These are phyloP conservation scores for Lodderomyces orthopsilosis DNA, from an alignment of 1,139 yeast genomes.

Conservation along the genomic window DNA sequence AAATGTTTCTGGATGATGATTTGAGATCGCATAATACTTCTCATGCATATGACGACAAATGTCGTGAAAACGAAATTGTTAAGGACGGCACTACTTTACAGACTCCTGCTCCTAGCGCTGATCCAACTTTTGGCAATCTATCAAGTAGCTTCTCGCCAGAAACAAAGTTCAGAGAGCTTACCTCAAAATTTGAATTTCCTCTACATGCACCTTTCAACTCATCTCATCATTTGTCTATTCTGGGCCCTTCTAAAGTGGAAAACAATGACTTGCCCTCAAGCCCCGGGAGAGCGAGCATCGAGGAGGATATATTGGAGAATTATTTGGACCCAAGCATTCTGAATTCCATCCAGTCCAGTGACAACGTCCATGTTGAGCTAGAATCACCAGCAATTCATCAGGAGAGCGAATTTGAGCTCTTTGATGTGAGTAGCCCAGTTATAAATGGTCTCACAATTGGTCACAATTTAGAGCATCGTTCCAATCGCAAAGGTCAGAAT, in stretches of 20 bases:
- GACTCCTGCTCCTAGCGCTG: neutral
- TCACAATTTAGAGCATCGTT: constrained; percentile 23
- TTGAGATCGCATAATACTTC: neutral
- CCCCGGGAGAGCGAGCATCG: constrained; percentile 13
- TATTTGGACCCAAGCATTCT: constrained; percentile 21
- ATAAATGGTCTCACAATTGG: constrained; percentile 41
- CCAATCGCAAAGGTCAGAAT: constrained; percentile 7
- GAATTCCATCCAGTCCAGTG: neutral
- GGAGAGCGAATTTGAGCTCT: constrained; percentile 20
- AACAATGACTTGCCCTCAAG: constrained; percentile 4
- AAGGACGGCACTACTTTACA: neutral
- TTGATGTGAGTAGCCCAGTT: constrained; percentile 34
- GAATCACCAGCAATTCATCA: neutral
- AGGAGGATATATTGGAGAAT: constrained; percentile 33
- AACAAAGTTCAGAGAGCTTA: constrained; percentile 3
- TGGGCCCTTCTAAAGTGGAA: constrained; percentile 17
- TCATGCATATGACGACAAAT: neutral
- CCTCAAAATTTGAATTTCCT: neutral
- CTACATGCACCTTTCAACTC: constrained; percentile 18
- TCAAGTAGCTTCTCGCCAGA: neutral
- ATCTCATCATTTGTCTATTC: constrained; percentile 33
- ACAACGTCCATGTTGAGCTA: neutral
- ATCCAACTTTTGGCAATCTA: neutral
- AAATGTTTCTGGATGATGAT: constrained; percentile 5
- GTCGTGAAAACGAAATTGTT: neutral